phyloP scores from a whole-genome alignment of 2,329 filamentous ascomycete genomes.

The Fragosphaeria purpurea region DNA sequence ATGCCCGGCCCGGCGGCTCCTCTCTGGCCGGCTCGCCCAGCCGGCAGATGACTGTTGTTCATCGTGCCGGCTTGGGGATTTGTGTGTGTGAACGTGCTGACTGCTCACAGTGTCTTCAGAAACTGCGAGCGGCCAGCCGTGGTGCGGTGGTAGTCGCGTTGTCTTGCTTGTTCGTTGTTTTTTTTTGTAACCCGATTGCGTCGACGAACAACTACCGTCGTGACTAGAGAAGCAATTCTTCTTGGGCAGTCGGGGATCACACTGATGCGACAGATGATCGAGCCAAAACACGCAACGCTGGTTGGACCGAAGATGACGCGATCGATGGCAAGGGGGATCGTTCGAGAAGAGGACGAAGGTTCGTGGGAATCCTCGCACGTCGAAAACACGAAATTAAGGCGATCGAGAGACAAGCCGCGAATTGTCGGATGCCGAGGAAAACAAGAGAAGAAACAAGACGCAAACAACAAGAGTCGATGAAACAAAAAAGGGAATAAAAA shows the following conservation, averaged over 20 bases:
- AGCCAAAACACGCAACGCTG: too few species aligned
- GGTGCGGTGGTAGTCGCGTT: too few species aligned
- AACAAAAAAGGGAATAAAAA: neutral
- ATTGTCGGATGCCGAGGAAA: neutral
- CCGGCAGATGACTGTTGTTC: slow-evolving; percentile 67
- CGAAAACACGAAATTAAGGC: too few species aligned
- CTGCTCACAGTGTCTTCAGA: slow-evolving; percentile 20
- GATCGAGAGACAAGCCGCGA: too few species aligned
- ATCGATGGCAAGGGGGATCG: neutral
- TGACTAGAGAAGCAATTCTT: too few species aligned
- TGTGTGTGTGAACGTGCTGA: slow-evolving; percentile 17
- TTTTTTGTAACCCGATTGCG: too few species aligned
- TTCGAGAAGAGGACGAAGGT: too few species aligned
- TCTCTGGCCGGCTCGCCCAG: slow-evolving; percentile 53
- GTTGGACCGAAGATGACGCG: neutral
- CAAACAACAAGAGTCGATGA: neutral
- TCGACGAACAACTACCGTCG: too few species aligned
- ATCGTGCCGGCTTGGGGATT: slow-evolving; percentile 61
- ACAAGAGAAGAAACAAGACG: neutral
- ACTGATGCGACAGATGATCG: too few species aligned
- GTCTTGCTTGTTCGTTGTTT: too few species aligned
- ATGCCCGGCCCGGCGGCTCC: slow-evolving; percentile 18
- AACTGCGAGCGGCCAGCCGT: neutral
- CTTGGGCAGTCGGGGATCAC: too few species aligned
- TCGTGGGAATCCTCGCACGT: too few species aligned